Base-by-base conservation (phyloP, 495 filamentous ascomycete genomes). In the Parachaetomium inaequale region DNA sequence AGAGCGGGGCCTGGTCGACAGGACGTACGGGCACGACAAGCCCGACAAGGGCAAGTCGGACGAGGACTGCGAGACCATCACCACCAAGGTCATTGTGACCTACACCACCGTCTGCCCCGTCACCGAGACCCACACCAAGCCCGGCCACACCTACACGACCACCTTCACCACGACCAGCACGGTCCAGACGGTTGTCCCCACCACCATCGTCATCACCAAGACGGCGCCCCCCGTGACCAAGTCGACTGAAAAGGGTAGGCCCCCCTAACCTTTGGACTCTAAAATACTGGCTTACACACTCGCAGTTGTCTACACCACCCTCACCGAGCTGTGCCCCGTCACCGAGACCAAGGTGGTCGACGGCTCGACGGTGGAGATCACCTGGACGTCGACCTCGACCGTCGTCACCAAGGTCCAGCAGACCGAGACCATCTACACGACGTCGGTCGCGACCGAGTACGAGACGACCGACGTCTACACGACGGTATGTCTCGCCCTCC, bases 121-220 rank as follows among this genome's bases (percentile, higher is more conserved):
- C 59, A 78, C 76, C 17, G 67, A 72, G 63, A 78, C 76, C n/a
- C 58, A 71, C 59, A 78, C 72, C 50, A 59, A 71, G 62, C 62
- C 67, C 51, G 71, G 73, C 52, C 65, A 68, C 38, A 76, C 76
- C 40, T 69, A 75, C 64, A 74, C 72, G 31, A 75, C 72, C 26
- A 80, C 79, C 43, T 80, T 79, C 69, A 78, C 79, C 34, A 78
- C 81, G 50, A 74, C 77, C 62, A 73, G 68, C 59, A 75, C 72
- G 55, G 63, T 73, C 47, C 59, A 72, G 63, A 65, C 68, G 7
- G 43, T 42, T 21, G 64, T 71, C 7, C 71, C 69, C 12, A 72
- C 71, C 5, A 66, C 65, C 34, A 63, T 68, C 55, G 58, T 62
- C 25, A 58, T 65, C 19, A 71, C 63, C 61, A 47, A 64, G 52